A percentile compares a stretch with the other conserved stretches of the same genome.
Conservation (phyloP, 805 yeast species). For the Brettanomyces nanus region DNA sequence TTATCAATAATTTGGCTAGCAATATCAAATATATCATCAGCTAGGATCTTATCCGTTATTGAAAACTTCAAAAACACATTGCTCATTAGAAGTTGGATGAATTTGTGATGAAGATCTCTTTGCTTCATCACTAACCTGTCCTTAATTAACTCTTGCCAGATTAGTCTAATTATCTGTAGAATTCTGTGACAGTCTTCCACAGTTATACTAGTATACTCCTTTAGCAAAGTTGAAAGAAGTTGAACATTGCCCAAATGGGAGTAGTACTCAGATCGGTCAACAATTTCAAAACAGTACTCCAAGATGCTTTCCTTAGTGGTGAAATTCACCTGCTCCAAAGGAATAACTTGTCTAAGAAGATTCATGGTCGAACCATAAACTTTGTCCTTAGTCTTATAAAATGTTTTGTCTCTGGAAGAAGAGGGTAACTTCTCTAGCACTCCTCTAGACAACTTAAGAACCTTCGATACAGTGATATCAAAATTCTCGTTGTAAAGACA, state of each 20-base stretch:
- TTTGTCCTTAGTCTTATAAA: conserved; percentile 37
- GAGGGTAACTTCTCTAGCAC: conserved; percentile 16
- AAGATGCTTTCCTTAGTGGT: conserved; percentile 7
- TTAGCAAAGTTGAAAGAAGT: conserved; percentile 8
- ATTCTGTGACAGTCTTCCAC: conserved; percentile 14
- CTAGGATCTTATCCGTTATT: conserved; percentile 19
- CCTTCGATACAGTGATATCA: conserved; percentile 10
- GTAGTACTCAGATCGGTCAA: conserved; percentile 3
- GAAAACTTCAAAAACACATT: conserved; percentile 33
- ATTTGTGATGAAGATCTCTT: conserved; percentile 47
- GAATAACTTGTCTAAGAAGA: conserved; percentile 10
- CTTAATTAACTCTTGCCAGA: conserved; percentile 53
- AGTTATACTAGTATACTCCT: conserved; percentile 7
- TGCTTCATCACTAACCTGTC: conserved; percentile 61
- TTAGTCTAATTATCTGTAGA: conserved; percentile 27
- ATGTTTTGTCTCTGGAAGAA: conserved; percentile 18
- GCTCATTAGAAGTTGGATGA: conserved; percentile 45
- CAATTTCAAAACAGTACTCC: conserved; percentile 4
- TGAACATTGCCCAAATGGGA: conserved; percentile 9
- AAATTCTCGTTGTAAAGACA: conserved; percentile 19
- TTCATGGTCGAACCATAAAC: conserved; percentile 25
- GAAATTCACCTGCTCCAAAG: conserved; percentile 5
- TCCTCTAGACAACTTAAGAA: conserved; percentile 9
- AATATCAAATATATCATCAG: conserved; percentile 26
- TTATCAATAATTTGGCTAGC: conserved; percentile 37